These are phyloP conservation scores for Fraxinus platypoda DNA, from an alignment of 305 asterid genomes.

Conservation along the genomic window DNA sequence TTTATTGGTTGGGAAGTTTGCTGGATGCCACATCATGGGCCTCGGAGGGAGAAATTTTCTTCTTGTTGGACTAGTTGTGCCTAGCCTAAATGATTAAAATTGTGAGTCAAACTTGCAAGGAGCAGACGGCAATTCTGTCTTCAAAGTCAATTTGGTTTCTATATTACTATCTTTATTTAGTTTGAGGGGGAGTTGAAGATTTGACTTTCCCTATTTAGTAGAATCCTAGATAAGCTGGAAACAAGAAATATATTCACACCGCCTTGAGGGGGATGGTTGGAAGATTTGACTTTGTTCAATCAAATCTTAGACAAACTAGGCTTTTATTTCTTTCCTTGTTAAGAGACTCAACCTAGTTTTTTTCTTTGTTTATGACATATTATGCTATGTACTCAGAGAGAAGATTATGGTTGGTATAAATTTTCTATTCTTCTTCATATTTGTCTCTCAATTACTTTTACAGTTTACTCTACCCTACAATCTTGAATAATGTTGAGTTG, in stretches of 20 bases:
- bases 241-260: background rate
- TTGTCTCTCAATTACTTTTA: background rate
- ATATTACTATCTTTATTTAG: background rate
- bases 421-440: background rate
- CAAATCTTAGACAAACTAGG: background rate
- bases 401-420: background rate
- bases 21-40: background rate
- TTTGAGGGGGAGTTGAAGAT: background rate
- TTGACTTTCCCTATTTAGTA: background rate
- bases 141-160: background rate
- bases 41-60: background rate
- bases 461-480: background rate
- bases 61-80: background rate
- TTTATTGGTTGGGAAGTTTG: background rate
- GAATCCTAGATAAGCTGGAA: background rate
- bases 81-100: background rate
- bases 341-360: background rate
- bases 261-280: background rate
- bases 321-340: background rate
- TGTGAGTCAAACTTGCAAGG: background rate
- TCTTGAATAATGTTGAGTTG: background rate
- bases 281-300: background rate
- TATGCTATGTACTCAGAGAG: background rate
- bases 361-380: background rate
- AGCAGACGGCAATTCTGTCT: background rate